Base-by-base conservation (phyloP, 1,139 yeast species). In the Geotrichum bryndzae region DNA sequence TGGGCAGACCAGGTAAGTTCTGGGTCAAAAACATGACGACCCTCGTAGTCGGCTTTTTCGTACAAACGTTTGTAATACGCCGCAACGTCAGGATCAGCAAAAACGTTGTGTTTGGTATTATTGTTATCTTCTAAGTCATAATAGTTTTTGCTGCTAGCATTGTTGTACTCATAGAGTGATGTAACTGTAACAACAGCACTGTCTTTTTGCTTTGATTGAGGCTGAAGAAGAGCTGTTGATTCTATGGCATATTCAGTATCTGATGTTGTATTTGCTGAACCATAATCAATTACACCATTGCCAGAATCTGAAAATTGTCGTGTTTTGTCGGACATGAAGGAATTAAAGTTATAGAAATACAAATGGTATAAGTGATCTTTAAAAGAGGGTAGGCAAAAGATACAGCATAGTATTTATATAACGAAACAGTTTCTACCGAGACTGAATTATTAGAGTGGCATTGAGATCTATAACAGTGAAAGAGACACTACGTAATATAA, bases 11-110 rank as follows among this genome's bases (percentile, higher is more conserved):
- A 82, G n/a, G 74, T 38, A 15, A 80, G 74, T 0, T 71, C 73
- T 0, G 84, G 82, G 66, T 82, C 84, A 64, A 80, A 80, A 2
- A 75, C 74, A 46, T 71, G 69, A 13, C 79, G 72, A 60, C 82
- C 78, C 65, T 82, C 86, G 64, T 82, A 82, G 18, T 72, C 60
- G 8, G 79, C 70, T 1, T 70, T 67, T 41, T 81, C 82, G 66
- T 82, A 81, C 6, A 80, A 57, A 0, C 72, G 66, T 3, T 73
- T 64, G 66, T 78, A 82, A 66, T 76, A 73, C 45, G 75, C 75
- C 0, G 80, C 82, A 7, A 79, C 75, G 6, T 68, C 67, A 0
- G 82, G 80, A 64, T 82, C 82, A 38, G 65, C 65, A 59, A 70
- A 75, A 18, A 70, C 23, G 48, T 56, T 31, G 29, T 31, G 27